Base-by-base conservation (phyloP, 1,284 basidiomycete genomes). In the Papiliotrema flavescens region DNA sequence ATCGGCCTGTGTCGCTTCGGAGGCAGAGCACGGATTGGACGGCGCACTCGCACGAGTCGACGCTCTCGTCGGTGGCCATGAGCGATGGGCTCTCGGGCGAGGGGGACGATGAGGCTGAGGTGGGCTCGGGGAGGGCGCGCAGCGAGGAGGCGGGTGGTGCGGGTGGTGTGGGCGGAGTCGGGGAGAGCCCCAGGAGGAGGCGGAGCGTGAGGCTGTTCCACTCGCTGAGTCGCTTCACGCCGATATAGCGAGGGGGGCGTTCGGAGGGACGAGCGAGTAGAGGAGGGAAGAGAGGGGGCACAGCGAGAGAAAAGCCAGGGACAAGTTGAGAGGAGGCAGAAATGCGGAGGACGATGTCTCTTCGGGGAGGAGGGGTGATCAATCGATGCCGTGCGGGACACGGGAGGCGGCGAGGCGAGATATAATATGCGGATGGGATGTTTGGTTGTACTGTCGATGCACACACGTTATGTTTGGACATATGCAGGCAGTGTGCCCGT, bases 201-300 rank as follows among this genome's bases (percentile, higher is more conserved):
- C 55, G 41, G 52, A 61, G 59, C 39, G 41, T 48, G 45, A 52
- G 56, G 53, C 20, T 61, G 14, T 57, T 61, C 23, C 37, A 36
- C 23, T 26, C 24, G 15, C 22, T 60, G 28, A 53, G 49, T n/a
- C 23, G 55, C 6, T 55, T 61, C 41, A 61, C 59, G 11, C 53
- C 59, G 48, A 37, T 53, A 3, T 53, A 39, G 24, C 36, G 47
- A 47, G 23, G 6, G 39, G 39, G 19, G n/a, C n/a, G n/a, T n/a
- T n/a, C n/a, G n/a, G n/a, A n/a, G n/a, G n/a, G n/a, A n/a, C n/a
- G n/a, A n/a, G n/a, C n/a, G n/a, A n/a, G n/a, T n/a, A n/a, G n/a
- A n/a, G n/a, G n/a, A n/a, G n/a, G n/a, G n/a, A n/a, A n/a, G n/a
- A n/a, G n/a, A n/a, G n/a, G n/a, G n/a, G n/a, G n/a, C n/a, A n/a